Base-by-base conservation (phyloP, 257 asterid species). In the Misopates orontium region DNA sequence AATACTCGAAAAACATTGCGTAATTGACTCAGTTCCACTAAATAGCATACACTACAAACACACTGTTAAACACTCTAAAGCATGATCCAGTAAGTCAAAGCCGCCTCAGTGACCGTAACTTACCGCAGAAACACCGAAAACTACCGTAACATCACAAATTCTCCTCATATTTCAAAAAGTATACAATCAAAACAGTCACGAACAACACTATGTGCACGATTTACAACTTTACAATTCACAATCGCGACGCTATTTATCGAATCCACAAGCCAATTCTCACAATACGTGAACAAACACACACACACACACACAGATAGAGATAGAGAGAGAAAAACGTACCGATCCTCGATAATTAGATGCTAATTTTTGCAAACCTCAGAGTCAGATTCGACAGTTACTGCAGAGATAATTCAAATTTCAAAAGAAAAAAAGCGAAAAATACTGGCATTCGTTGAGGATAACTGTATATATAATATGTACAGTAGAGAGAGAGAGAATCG, bases 21-120 rank as follows among this genome's bases (percentile, higher is more conserved):
- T 28, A 49, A 25, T 40, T 24, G 22, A 31, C 53, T 36, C 22
- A 15, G 24, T 63, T 67, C 63, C 63, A 58, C 63, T 69, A 3
- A 36, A 40, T 4, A 22, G 36, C 60, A 60, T 13, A 55, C 1
- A 18, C 42, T 9, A 36, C 42, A 62, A 62, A 68, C 24, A 13
- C 5, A 67, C 67, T 36, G 17, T 20, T 15, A 19, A 67, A 4
- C 24, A 56, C 65, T 71, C 45, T 70, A 47, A 12, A 40, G 50
- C 56, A 60, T 64, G 83, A 78, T 78, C 80, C 48, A 59, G 31
- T 15, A 62, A 56, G 21, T 70, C 70, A 66, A 62, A 65, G 56
- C 45, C 71, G 57, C 41, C 51, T 61, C 61, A 32, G 23, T 49
- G 39, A 14, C 41, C 59, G 20, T 23, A 47, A 39, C 48, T 49